Evolutionary conservation across 176 grass and related monocot genomes (phyloP), one percentile per base, ranked within the genome.

Genomic region (Lolium perenne): DNA sequence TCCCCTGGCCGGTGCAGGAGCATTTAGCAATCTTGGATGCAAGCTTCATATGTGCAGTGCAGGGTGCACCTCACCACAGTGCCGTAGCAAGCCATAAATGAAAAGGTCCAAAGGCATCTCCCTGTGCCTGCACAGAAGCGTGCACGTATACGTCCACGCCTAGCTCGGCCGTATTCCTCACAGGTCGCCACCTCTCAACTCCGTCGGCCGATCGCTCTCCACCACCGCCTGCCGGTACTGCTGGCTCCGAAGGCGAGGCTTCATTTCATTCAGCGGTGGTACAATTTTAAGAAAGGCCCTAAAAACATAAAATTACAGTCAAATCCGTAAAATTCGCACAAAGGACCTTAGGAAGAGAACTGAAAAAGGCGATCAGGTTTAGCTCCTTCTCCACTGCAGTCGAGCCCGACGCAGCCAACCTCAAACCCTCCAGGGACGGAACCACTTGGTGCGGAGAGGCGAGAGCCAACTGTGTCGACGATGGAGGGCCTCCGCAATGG

Each of bases 61-160:
- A 8, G 9, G 7, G 12, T 79, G 51, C 68, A 12, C 38, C n/a
- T 69, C 17, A n/a, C 6, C 80, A 59, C 38, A 48, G 20, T 22
- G 75, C 80, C 74, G 71, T 77, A 47, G 78, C 78, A 76, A 71
- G 2, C 83, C 65, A 40, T 86, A 63, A 82, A 90, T 86, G 79
- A 68, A 84, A 54, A 43, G 20, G 20, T 4, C 14, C 11, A 11
- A 46, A 82, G 73, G 64, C 83, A 62, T 70, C 80, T 74, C 62
- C 21, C 54, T 78, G 63, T 74, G 55, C 45, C 53, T 51, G 56
- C 58, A 26, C 70, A 48, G 70, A 73, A 10, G 18, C 66, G 59
- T 53, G 84, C 73, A 38, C 71, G 17, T 55, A 4, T 67, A 78
- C 68, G 50, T 13, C 70, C 43, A 48, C 43, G 41, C 70, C 70